Evolutionary conservation across 2,329 filamentous ascomycete genomes (phyloP).

Genomic region (Uncinocarpus reesii): DNA sequence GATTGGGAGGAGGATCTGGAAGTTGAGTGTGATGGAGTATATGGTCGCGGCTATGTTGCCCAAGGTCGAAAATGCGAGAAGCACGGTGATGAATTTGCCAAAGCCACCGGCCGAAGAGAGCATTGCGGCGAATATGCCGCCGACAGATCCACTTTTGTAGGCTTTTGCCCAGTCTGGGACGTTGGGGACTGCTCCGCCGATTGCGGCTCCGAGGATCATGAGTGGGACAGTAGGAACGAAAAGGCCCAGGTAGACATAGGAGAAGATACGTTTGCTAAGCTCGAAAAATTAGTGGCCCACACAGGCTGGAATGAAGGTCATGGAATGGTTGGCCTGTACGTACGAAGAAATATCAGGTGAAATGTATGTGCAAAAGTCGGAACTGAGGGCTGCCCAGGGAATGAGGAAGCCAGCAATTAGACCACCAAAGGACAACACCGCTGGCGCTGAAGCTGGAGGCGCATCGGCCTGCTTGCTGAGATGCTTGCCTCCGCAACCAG

Average conservation of each 20-base stretch:
- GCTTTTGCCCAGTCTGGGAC: conserved; percentile 45
- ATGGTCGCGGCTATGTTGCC: conserved; percentile 56
- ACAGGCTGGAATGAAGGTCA: neutral
- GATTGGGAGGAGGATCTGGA: conserved; percentile 54
- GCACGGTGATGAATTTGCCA: conserved; percentile 56
- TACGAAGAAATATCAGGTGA: conserved; percentile 16
- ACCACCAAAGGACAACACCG: conserved; percentile 20
- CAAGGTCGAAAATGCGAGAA: conserved; percentile 47
- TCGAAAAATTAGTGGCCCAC: neutral
- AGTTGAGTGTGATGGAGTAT: conserved; percentile 57
- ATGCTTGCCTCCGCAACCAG: conserved; percentile 19
- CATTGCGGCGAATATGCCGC: conserved; percentile 50
- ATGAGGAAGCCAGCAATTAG: conserved; percentile 22
- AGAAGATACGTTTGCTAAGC: conserved; percentile 15
- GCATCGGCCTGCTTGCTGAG: conserved; percentile 14
- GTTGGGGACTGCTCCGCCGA: conserved; percentile 49
- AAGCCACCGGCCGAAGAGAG: conserved; percentile 39
- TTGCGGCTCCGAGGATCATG: conserved; percentile 55
- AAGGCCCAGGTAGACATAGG: conserved; percentile 37
- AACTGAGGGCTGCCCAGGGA: conserved; percentile 20
- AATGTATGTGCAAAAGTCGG: conserved; percentile 18
- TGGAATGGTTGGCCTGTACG: neutral
- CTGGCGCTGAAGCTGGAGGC: conserved; percentile 13
- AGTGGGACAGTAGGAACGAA: conserved; percentile 47
- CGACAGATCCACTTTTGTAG: conserved; percentile 50